Evolutionary conservation across 352 stramenopile species (phyloP).

Genomic region (Phytophthora pinifolia): DNA sequence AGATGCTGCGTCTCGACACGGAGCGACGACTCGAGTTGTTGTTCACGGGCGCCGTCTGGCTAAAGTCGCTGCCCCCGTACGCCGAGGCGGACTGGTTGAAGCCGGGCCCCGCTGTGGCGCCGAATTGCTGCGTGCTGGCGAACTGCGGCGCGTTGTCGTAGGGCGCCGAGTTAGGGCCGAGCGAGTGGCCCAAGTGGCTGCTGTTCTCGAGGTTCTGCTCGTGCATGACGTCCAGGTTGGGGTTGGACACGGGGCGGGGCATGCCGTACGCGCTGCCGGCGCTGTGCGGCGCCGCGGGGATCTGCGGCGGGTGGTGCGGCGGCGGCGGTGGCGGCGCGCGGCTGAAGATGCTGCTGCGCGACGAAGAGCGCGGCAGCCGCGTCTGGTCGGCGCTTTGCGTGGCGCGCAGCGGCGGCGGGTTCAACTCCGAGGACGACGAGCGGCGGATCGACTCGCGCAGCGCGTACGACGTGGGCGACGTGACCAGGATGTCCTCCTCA

Average conservation of each 20-base stretch:
- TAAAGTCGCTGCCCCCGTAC: slow-evolving; percentile 31
- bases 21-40: slow-evolving; percentile 41
- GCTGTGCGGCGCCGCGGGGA: slow-evolving; percentile 18
- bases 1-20: slow-evolving; percentile 70
- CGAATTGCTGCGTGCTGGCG: slow-evolving; percentile 24
- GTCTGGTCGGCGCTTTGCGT: too few relatives aligned
- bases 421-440: slow-evolving; percentile 61
- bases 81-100: slow-evolving; percentile 30
- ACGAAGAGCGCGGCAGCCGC: slow-evolving; percentile 36
- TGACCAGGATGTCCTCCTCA: slow-evolving; percentile 77
- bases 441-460: slow-evolving; percentile 77
- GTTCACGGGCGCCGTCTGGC: slow-evolving; percentile 32
- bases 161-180: slow-evolving; percentile 51
- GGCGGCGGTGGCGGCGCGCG: slow-evolving; percentile 65
- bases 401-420: slow-evolving; percentile 32
- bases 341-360: slow-evolving; percentile 55
- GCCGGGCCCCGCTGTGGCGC: slow-evolving; percentile 14
- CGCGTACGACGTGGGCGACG: slow-evolving; percentile 77
- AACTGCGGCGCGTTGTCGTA: slow-evolving; percentile 33
- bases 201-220: slow-evolving; percentile 32
- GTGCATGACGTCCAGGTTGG: slow-evolving; percentile 52
- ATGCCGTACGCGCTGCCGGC: slow-evolving; percentile 28
- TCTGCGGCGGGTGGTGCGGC: slow-evolving; percentile 49
- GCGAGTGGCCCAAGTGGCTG: slow-evolving; percentile 63
- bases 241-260: slow-evolving; percentile 65